A percentile compares a stretch with the other conserved stretches of the same genome.
Conservation (phyloP, 2,329 filamentous ascomycete species). For the Beauveria australis region DNA sequence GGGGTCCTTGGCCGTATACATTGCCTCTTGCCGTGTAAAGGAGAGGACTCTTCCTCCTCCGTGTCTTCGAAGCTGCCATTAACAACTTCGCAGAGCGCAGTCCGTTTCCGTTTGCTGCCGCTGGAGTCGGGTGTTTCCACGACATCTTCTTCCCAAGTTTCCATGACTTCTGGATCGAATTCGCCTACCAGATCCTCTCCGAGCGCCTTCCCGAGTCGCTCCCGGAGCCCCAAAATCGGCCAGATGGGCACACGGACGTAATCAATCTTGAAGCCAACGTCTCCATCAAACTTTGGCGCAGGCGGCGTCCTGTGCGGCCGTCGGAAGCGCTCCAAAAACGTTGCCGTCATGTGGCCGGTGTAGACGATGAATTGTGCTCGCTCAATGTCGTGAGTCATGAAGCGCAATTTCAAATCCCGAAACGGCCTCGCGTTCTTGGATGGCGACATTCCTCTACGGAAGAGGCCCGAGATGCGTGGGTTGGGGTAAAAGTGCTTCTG, state of each 20-base stretch:
- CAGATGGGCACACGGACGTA: constrained; percentile 43
- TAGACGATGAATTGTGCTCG: constrained; percentile 46
- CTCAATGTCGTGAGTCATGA: constrained; percentile 43
- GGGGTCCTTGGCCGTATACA: constrained; percentile 21
- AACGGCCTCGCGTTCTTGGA: constrained; percentile 24
- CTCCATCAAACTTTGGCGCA: constrained; percentile 17
- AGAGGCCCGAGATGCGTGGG: constrained; percentile 13
- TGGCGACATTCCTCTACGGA: constrained; percentile 20
- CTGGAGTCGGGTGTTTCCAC: constrained; percentile 22
- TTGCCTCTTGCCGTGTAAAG: constrained; percentile 23
- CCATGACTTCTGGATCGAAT: constrained; percentile 32
- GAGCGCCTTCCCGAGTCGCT: constrained; percentile 45
- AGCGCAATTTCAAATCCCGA: constrained; percentile 38
- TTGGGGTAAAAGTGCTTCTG: constrained; percentile 43
- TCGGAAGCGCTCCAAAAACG: constrained; percentile 43
- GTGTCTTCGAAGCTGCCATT: constrained; percentile 33
- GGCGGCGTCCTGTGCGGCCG: constrained; percentile 33
- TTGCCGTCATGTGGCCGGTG: constrained; percentile 37
- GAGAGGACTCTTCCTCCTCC: constrained; percentile 21
- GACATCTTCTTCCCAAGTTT: constrained; percentile 35
- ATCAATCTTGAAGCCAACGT: constrained; percentile 35
- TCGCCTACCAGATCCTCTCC: constrained; percentile 41
- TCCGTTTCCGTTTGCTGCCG: constrained; percentile 28
- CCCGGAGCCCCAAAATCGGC: constrained; percentile 47
- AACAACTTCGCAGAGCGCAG: constrained; percentile 28